A percentile compares a stretch with the other conserved stretches of the same genome.
Conservation (phyloP, 495 filamentous ascomycete species). For the Penicillium coffeae region DNA sequence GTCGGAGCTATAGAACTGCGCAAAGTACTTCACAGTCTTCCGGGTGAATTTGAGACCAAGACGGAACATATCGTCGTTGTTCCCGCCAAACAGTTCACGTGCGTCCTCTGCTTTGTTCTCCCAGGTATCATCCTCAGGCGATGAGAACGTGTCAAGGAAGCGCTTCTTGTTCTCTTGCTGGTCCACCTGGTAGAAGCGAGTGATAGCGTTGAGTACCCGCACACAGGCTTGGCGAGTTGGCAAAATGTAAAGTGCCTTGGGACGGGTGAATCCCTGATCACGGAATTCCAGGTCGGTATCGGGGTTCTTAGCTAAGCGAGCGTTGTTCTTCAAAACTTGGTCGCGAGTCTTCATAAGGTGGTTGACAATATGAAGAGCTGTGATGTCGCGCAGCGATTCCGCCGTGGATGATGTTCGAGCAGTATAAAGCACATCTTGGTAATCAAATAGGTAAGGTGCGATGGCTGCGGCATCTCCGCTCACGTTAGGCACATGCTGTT, state of each 20-base stretch:
- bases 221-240: constrained; percentile 84
- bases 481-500: constrained; percentile 31
- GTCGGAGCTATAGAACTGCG: constrained; percentile 94
- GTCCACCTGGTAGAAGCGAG: constrained; percentile 68
- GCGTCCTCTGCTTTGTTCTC: constrained; percentile 82
- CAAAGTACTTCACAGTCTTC: constrained; percentile 90
- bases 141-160: constrained; percentile 74
- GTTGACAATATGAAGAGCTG: constrained; percentile 82
- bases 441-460: constrained; percentile 56
- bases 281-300: constrained; percentile 70
- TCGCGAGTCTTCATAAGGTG: constrained; percentile 93
- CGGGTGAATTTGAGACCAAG: constrained; percentile 91
- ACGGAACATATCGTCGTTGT: constrained; percentile 95
- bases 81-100: constrained; percentile 83
- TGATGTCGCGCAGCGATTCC: constrained; percentile 61
- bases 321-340: constrained; percentile 81
- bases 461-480: constrained; percentile 31
- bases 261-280: constrained; percentile 94
- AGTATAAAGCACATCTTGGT: constrained; percentile 76
- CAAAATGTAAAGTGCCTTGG: constrained; percentile 84
- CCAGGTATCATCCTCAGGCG: constrained; percentile 57
- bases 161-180: constrained; percentile 95
- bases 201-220: constrained; percentile 69
- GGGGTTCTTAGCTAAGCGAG: constrained; percentile 59
- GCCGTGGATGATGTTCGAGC: constrained; percentile 64